Base-by-base conservation (phyloP, 2,329 filamentous ascomycete genomes). In the Fusarium nisikadoi region DNA sequence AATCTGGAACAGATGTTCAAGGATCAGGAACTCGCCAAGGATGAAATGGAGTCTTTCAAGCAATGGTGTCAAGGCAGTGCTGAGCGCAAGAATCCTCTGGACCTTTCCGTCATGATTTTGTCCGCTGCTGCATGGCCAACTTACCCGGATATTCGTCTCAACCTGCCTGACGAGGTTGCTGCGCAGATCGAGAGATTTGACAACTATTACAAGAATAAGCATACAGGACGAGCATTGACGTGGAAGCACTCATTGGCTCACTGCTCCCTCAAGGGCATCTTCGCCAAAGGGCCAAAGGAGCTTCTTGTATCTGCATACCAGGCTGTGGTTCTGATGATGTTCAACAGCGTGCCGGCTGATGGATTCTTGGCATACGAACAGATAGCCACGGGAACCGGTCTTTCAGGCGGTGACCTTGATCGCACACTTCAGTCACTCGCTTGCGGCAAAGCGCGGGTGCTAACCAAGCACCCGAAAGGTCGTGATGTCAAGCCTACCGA, bases 1-100 rank as follows among this genome's bases (percentile, higher is more conserved):
- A 99, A 99, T 77, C 86, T 99, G 1, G 97, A 99, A 82, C 94
- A 95, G 70, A 99, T 99, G 96, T 99, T 99, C 86, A 97, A 97
- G 81, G 96, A 99, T 78, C 94, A 98, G 81, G 95, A 98, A 79
- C 87, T 98, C 25, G 93, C 93, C 17, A 92, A 93, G 68, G 96
- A 98, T 76, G 95, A 98, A 79, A 97, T 98, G 92, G 83, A 88
- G n/a, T 90, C 92, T 0, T 99, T 97, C 84, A 96, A 92, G 80
- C 87, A 82, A 81, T 94, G 81, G 83, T 86, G 88, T 20, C 86
- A 88, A 20, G 86, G 87, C 56, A 87, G 87, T 60, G 80, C 73
- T 5, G 83, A 83, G 8, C 77, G 79, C 36, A 89, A 86, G 64
- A 81, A 86, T 10, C 80, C 83, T 3, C 80, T 97, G 45, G 81